Percentiles rank a stretch among this genome's conserved stretches.
phyloP scores from a whole-genome alignment of 768 basidiomycete genomes.

The Lactifluus pinguis region DNA sequence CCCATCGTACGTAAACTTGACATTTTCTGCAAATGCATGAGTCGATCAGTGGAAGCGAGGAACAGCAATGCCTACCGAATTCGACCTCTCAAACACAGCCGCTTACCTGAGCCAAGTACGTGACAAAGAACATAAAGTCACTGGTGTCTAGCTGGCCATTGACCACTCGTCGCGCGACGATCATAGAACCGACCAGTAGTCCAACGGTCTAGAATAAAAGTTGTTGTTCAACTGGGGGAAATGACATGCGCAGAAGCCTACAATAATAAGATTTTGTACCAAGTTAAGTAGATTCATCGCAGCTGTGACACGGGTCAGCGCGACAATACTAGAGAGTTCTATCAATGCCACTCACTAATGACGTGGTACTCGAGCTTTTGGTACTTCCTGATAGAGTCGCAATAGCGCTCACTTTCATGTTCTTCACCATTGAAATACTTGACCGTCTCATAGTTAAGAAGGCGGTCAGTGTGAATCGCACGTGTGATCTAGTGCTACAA shows the following conservation, averaged over 20 bases:
- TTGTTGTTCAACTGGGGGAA: neutral
- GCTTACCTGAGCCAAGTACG: constrained; percentile 69
- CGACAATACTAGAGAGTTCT: neutral
- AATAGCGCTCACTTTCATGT: constrained; percentile 65
- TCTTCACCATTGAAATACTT: constrained; percentile 87
- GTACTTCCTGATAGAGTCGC: constrained; percentile 61
- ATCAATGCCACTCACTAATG: constrained; percentile 40
- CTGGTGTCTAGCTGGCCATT: constrained; percentile 41
- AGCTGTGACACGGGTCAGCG: constrained; percentile 29
- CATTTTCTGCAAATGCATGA: constrained; percentile 48
- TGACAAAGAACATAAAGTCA: constrained; percentile 73
- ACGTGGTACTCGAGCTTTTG: constrained; percentile 69
- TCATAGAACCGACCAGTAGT: constrained; percentile 70
- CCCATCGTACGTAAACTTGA: constrained; percentile 77
- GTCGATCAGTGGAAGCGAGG: neutral
- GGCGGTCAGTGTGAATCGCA: constrained; percentile 74
- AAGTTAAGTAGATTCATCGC: constrained; percentile 70
- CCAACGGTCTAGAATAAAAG: constrained; percentile 48
- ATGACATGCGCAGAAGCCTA: constrained; percentile 26
- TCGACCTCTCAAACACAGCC: constrained; percentile 49
- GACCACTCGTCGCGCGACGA: constrained; percentile 65
- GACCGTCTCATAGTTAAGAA: constrained; percentile 78
- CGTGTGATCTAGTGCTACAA: constrained; percentile 46
- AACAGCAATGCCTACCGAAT: constrained; percentile 49
- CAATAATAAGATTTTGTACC: constrained; percentile 75